phyloP scores from a whole-genome alignment of 805 yeast species.

The Candida xiaguanensis region DNA sequence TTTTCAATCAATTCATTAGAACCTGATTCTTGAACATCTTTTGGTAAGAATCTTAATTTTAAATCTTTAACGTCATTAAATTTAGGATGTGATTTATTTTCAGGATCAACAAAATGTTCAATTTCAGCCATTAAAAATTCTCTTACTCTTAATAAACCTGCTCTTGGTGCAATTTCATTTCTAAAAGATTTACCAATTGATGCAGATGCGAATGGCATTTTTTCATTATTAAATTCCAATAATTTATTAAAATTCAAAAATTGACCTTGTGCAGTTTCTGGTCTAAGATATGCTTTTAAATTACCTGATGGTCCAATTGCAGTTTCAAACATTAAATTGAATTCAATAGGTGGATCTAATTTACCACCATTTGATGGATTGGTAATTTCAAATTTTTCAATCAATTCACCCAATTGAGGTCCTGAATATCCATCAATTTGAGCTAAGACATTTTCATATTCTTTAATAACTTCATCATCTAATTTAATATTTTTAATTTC shows the following conservation, averaged over 20 bases:
- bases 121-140: conserved; percentile 99
- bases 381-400: conserved; percentile 74
- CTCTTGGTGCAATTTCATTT: conserved; percentile 97
- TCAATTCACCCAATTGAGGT: conserved; percentile 83
- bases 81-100: conserved; percentile 75
- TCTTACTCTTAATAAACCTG: conserved; percentile 96
- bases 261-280: conserved; percentile 99
- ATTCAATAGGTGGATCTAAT: conserved; percentile 87
- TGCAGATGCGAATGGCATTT: conserved; percentile 99
- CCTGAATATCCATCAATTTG: conserved; percentile 96
- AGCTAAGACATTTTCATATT: conserved; percentile 84
- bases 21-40: conserved; percentile 84
- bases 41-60: conserved; percentile 76
- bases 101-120: conserved; percentile 97
- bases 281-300: conserved; percentile 91
- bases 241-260: conserved; percentile 92
- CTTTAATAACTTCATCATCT: conserved; percentile 73
- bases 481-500: conserved; percentile 85
- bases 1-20: conserved; percentile 59
- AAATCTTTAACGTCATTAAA: conserved; percentile 74
- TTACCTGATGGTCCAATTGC: conserved; percentile 99
- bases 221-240: conserved; percentile 89
- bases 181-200: conserved; percentile 98
- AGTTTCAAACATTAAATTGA: conserved; percentile 98
- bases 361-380: conserved; percentile 89